Conservation (phyloP, 2,329 filamentous ascomycete species). For the Colletotrichum destructivum region DNA sequence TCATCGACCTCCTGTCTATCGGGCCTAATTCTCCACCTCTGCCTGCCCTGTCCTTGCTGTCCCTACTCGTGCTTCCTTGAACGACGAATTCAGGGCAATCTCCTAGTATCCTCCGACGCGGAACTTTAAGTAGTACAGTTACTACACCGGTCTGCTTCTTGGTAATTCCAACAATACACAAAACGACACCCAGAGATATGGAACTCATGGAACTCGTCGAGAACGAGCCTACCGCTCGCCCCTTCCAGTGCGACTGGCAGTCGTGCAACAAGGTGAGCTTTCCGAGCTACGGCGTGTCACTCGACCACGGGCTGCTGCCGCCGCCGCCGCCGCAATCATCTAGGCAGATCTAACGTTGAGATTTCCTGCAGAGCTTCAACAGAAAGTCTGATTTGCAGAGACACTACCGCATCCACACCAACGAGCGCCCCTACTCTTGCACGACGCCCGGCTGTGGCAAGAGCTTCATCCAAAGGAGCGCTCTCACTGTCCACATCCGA, state of each 20-base stretch:
- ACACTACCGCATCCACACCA: conserved; percentile 81
- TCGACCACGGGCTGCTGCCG: neutral
- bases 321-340: neutral
- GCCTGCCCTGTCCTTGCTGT: conserved; percentile 2
- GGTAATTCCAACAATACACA: conserved; percentile 48
- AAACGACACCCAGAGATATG: conserved; percentile 59
- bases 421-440: conserved; percentile 78
- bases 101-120: conserved; percentile 28
- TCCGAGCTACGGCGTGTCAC: neutral
- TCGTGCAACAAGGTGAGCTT: conserved; percentile 71
- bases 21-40: conserved; percentile 22
- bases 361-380: conserved; percentile 74
- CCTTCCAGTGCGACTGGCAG: conserved; percentile 76
- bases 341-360: conserved; percentile 37
- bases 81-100: conserved; percentile 35
- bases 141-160: conserved; percentile 48
- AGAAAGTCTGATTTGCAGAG: conserved; percentile 80
- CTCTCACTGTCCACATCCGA: conserved; percentile 78
- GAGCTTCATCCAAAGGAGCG: conserved; percentile 80
- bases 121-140: conserved; percentile 40
- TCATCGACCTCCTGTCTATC: conserved; percentile 36
- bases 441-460: conserved; percentile 74
- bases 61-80: conserved; percentile 26
- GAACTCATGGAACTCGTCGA: conserved; percentile 77
- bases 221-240: conserved; percentile 73